phyloP scores from a whole-genome alignment of 2,329 filamentous ascomycete species.

The Stemphylium lycopersici region DNA sequence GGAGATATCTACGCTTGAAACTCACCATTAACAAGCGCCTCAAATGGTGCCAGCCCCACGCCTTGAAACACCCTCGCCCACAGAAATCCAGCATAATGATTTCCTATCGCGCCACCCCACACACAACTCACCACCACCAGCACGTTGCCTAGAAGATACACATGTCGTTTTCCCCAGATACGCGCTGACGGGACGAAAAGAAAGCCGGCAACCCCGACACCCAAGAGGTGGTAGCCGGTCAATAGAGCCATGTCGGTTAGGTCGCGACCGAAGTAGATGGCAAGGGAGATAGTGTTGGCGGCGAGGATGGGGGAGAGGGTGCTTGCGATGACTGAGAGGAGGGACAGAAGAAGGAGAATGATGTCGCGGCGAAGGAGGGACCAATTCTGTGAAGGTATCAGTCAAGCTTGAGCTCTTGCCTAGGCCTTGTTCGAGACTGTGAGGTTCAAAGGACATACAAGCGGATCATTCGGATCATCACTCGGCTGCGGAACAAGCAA shows the following conservation, averaged over 20 bases:
- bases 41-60: too few species aligned
- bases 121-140: slow-evolving; percentile 57
- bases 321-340: slow-evolving; percentile 82
- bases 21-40: too few species aligned
- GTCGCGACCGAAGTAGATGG: slow-evolving; percentile 66
- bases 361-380: slow-evolving; percentile 83
- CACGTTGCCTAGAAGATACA: slow-evolving; percentile 78
- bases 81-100: too few species aligned
- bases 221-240: slow-evolving; percentile 86
- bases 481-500: slow-evolving; percentile 90
- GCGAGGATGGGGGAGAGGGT: slow-evolving; percentile 86
- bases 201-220: slow-evolving; percentile 79
- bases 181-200: slow-evolving; percentile 86
- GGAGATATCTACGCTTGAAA: too few species aligned
- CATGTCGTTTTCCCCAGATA: slow-evolving; percentile 90
- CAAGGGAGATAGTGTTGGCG: slow-evolving; percentile 81
- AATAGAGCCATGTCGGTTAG: slow-evolving; percentile 81
- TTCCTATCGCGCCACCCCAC: too few species aligned
- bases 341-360: slow-evolving; percentile 77
- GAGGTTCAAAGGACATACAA: slow-evolving; percentile 55
- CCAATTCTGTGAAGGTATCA: slow-evolving; percentile 61
- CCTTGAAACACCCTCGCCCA: too few species aligned
- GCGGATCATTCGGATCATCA: slow-evolving; percentile 87
- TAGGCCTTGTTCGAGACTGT: too few species aligned
- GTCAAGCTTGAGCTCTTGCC: too few species aligned